A percentile compares a stretch with the other conserved stretches of the same genome.
Evolutionary conservation across 2,329 filamentous ascomycete genomes (phyloP).

Genomic region (Albifimbria verrucaria): DNA sequence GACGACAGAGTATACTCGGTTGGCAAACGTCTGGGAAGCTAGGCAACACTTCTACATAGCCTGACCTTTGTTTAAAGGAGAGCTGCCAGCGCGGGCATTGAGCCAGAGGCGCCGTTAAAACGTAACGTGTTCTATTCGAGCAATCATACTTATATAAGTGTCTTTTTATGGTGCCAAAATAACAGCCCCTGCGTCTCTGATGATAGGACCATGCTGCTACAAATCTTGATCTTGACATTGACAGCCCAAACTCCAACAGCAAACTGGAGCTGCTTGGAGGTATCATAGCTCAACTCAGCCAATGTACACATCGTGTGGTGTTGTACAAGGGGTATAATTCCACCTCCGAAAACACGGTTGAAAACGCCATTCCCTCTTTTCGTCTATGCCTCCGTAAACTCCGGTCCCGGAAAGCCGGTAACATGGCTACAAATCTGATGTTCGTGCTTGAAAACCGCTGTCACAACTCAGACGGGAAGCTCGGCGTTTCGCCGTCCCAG

Average conservation of each 20-base stretch:
- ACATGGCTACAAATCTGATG: neutral
- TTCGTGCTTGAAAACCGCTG: neutral
- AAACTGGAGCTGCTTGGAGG: neutral
- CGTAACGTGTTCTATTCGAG: neutral
- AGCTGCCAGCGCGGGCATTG: neutral
- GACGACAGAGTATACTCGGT: neutral
- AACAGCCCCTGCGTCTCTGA: no score
- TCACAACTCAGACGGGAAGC: constrained; percentile 62
- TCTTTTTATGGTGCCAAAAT: neutral
- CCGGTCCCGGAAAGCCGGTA: neutral
- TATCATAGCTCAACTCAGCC: neutral
- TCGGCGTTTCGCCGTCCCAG: constrained; percentile 71
- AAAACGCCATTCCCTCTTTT: neutral
- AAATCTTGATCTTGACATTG: neutral
- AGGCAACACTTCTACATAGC: neutral
- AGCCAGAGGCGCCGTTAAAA: neutral
- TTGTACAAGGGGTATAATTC: no score
- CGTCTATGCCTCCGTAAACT: neutral
- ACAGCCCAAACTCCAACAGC: neutral
- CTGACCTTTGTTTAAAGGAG: neutral
- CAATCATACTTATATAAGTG: neutral
- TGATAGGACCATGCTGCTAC: no score
- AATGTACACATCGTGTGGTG: neutral
- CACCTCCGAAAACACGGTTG: neutral
- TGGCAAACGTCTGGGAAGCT: neutral